A percentile compares a stretch with the other conserved stretches of the same genome.
Evolutionary conservation across 345 rosid species (phyloP).

Genomic region (Populus alba): DNA sequence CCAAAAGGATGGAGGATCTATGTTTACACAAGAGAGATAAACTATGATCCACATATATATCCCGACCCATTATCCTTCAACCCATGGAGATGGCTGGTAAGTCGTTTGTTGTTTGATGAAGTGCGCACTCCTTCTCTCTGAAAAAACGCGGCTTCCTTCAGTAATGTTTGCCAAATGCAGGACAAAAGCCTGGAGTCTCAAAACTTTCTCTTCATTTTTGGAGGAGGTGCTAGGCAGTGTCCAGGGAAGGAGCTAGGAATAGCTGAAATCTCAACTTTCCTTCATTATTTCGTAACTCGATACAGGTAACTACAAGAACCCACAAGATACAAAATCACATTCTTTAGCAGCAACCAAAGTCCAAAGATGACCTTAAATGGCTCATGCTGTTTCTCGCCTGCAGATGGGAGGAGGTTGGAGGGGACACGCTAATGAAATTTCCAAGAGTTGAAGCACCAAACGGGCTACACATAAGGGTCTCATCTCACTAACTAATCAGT

Average conservation of each 20-base stretch:
- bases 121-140: too few species aligned
- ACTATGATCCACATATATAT: constrained; percentile 62
- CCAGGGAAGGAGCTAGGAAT: constrained; percentile 96
- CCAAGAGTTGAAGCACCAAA: constrained; percentile 97
- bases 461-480: constrained; percentile 74
- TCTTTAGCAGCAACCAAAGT: neutral
- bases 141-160: neutral
- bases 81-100: constrained; percentile 89
- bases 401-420: constrained; percentile 92
- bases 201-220: constrained; percentile 60
- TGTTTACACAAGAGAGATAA: constrained; percentile 68
- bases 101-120: neutral
- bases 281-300: constrained; percentile 84
- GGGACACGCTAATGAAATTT: constrained; percentile 62
- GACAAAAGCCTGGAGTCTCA: constrained; percentile 63
- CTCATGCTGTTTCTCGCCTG: constrained; percentile 16
- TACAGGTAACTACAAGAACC: constrained; percentile 46
- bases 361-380: neutral
- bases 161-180: constrained; percentile 27
- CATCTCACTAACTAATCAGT: constrained; percentile 35
- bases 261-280: constrained; percentile 79
- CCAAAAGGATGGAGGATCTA: constrained; percentile 59
- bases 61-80: constrained; percentile 65
- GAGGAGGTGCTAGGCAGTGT: constrained; percentile 87
- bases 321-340: neutral